phyloP scores from a whole-genome alignment of 2,329 filamentous ascomycete species.

The Curvularia sp. region DNA sequence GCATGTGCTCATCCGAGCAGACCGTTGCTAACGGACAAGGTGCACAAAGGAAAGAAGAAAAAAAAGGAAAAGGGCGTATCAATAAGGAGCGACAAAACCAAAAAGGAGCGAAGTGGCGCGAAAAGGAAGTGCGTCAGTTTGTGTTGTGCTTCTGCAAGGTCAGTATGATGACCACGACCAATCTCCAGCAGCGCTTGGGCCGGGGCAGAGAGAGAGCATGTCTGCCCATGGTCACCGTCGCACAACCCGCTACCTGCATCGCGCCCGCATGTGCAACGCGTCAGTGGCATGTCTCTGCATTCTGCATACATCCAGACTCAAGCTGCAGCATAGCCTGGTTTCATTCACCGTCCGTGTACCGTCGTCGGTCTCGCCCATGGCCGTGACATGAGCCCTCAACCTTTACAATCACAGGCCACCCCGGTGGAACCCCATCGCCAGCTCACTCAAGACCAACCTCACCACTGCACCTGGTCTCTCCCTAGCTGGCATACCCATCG shows the following conservation, averaged over 20 bases:
- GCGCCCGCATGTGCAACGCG: slow-evolving; percentile 3
- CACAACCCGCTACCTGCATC: slow-evolving; percentile 14
- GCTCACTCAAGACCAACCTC: slow-evolving; percentile 7
- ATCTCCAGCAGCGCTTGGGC: slow-evolving; percentile 22
- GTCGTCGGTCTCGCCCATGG: slow-evolving; percentile 7
- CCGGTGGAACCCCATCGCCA: slow-evolving; percentile 13
- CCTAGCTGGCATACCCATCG: slow-evolving; percentile 9
- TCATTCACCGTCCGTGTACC: not conserved
- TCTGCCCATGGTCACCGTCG: not conserved
- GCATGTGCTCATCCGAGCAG: slow-evolving; percentile 16
- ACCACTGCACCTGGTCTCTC: not conserved
- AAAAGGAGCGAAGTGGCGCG: slow-evolving; percentile 10
- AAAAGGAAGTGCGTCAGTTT: slow-evolving; percentile 16
- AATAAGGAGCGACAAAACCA: slow-evolving; percentile 4
- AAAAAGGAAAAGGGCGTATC: not conserved
- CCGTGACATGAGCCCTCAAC: slow-evolving; percentile 6
- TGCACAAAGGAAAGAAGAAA: slow-evolving; percentile 8
- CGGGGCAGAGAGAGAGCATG: slow-evolving; percentile 2
- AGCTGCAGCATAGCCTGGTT: slow-evolving; percentile 3
- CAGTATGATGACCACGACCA: slow-evolving; percentile 17
- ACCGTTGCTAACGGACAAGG: not conserved
- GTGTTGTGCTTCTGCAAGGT: slow-evolving; percentile 21
- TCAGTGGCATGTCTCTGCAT: slow-evolving; percentile 6
- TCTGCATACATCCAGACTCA: slow-evolving; percentile 1
- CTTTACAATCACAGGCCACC: slow-evolving; percentile 13